Conservation (phyloP, 2,329 filamentous ascomycete species). For the Xylaria sp. region DNA sequence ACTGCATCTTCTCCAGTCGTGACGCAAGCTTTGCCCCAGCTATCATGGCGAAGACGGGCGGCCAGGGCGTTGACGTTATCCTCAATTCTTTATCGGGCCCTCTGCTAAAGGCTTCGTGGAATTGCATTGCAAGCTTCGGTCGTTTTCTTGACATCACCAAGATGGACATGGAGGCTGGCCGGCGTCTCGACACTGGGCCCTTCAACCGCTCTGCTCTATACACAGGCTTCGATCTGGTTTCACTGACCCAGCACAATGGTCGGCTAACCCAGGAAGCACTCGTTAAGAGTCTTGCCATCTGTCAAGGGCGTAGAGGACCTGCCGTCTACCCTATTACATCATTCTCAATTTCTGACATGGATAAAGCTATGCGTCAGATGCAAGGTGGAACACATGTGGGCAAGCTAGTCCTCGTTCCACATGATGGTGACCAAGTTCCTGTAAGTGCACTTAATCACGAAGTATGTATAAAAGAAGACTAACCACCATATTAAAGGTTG, state of each 20-base stretch:
- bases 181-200: neutral
- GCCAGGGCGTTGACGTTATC: constrained; percentile 51
- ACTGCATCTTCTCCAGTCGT: constrained; percentile 52
- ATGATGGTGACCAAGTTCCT: neutral
- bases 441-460: too few species aligned
- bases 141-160: constrained; percentile 59
- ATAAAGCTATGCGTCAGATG: constrained; percentile 53
- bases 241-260: neutral
- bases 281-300: constrained; percentile 35
- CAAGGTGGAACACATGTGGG: constrained; percentile 46
- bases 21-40: constrained; percentile 47
- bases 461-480: too few species aligned
- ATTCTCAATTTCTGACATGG: constrained; percentile 41
- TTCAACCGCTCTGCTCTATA: neutral
- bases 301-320: too few species aligned
- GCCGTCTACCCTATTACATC: constrained; percentile 33
- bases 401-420: neutral
- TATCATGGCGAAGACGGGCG: constrained; percentile 44
- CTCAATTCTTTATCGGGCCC: constrained; percentile 56
- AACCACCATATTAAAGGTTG: too few species aligned
- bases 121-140: constrained; percentile 56
- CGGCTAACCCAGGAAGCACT: too few species aligned
- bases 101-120: constrained; percentile 54
- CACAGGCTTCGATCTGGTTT: neutral
- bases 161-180: constrained; percentile 9